Evolutionary conservation across 345 rosid genomes (phyloP).

Genomic region (Salix udensis): DNA sequence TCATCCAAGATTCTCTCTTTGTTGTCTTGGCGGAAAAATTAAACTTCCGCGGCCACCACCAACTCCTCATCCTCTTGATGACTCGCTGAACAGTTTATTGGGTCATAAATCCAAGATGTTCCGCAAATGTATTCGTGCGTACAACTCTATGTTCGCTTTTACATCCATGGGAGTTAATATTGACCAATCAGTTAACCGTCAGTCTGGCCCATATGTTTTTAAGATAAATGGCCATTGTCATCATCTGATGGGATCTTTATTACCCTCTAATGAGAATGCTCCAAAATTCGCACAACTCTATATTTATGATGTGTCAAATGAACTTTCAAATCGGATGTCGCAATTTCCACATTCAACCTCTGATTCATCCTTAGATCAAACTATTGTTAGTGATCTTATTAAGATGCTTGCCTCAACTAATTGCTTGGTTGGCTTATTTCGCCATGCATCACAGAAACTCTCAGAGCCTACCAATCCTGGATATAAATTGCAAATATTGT

Average conservation of each 20-base stretch:
- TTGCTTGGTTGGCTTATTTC: not conserved
- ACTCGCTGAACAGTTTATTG: not conserved
- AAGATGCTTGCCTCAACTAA: not conserved
- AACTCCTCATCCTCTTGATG: not conserved
- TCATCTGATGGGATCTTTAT: not conserved
- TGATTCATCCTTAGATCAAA: not conserved
- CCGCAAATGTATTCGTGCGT: not conserved
- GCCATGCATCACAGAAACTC: not conserved
- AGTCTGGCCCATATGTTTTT: not conserved
- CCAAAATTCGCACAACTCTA: not conserved
- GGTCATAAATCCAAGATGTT: fast-evolving
- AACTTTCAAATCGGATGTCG: not conserved
- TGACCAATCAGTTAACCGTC: not conserved
- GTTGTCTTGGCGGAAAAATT: too few relatives aligned
- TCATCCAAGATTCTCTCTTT: too few relatives aligned
- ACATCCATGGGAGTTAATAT: not conserved
- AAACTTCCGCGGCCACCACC: too few relatives aligned
- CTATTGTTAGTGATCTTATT: not conserved
- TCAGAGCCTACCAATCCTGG: not conserved
- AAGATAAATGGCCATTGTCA: not conserved
- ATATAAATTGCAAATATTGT: not conserved
- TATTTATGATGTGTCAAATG: not conserved
- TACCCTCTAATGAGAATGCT: fast-evolving
- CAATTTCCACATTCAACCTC: not conserved
- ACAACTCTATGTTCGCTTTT: not conserved